Evolutionary conservation across 768 basidiomycete genomes (phyloP).

Genomic region (Tulasnella sp.): DNA sequence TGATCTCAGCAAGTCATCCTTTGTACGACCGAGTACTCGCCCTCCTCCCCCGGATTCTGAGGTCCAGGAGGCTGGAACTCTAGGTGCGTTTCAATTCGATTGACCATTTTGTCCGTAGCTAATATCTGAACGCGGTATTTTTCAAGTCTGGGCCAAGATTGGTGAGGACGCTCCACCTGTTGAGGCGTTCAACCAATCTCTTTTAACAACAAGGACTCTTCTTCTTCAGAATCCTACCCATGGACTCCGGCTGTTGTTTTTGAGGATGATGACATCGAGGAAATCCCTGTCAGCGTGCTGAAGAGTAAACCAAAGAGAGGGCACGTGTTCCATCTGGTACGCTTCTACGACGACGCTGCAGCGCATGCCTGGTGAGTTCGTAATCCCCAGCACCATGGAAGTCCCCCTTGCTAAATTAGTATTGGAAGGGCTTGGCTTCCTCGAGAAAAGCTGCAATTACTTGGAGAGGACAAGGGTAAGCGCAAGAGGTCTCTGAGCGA

Average conservation of each 20-base stretch:
- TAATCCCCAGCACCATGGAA: neutral
- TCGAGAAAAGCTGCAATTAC: slow-evolving; percentile 42
- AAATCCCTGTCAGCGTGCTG: slow-evolving; percentile 37
- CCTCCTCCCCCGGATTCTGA: too few species aligned
- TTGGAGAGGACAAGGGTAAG: slow-evolving; percentile 64
- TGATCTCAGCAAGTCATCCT: too few species aligned
- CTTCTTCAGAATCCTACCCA: slow-evolving; percentile 50
- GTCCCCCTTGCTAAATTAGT: neutral
- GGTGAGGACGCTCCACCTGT: slow-evolving; percentile 30
- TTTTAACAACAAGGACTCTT: slow-evolving; percentile 3
- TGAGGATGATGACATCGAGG: slow-evolving; percentile 41
- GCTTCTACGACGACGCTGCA: slow-evolving; percentile 59
- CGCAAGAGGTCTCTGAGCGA: neutral
- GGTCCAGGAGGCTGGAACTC: slow-evolving; percentile 36
- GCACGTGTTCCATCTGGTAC: slow-evolving; percentile 41
- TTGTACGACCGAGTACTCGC: too few species aligned
- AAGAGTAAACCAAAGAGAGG: slow-evolving; percentile 22
- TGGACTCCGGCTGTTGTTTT: slow-evolving; percentile 83
- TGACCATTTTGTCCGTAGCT: too few species aligned
- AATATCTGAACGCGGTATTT: slow-evolving; percentile 6
- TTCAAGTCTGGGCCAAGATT: slow-evolving; percentile 74
- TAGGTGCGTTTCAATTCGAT: slow-evolving; percentile 35
- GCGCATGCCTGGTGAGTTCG: slow-evolving; percentile 41
- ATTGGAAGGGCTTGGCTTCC: slow-evolving; percentile 50
- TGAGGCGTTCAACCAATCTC: neutral